Conservation (phyloP, 176 grass and related monocot genomes). For the Oryza glaberrima region DNA sequence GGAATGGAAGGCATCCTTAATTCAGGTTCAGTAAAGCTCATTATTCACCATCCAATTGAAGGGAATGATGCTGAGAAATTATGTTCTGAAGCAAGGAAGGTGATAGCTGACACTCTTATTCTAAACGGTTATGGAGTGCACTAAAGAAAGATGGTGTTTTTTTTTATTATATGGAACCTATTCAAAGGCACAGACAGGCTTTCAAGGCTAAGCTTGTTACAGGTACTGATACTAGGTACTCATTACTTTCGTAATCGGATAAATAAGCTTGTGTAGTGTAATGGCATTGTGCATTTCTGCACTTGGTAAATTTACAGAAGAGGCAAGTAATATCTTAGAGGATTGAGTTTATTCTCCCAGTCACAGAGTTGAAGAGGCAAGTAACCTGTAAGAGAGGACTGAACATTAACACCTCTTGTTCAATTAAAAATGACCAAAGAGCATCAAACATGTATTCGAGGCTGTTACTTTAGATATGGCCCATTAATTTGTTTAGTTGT, state of each 20-base stretch:
- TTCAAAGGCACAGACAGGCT: constrained; percentile 25
- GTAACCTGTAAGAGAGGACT: neutral
- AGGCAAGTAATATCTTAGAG: neutral
- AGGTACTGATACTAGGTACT: constrained; percentile 35
- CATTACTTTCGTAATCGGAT: neutral
- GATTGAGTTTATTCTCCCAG: neutral
- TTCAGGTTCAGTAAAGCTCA: constrained; percentile 79
- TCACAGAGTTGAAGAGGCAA: neutral
- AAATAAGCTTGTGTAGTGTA: constrained; percentile 13
- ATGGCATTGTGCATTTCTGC: neutral
- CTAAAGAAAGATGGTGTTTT: constrained; percentile 42
- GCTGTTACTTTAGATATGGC: neutral
- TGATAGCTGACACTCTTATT: constrained; percentile 71
- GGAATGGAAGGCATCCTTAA: constrained; percentile 84
- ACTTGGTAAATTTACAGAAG: neutral
- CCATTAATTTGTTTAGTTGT: neutral
- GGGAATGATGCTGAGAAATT: constrained; percentile 66
- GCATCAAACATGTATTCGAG: neutral
- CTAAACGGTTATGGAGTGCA: constrained; percentile 76
- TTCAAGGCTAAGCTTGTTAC: constrained; percentile 13
- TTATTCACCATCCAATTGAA: constrained; percentile 76
- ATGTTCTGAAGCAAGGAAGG: constrained; percentile 65
- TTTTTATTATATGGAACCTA: constrained; percentile 13
- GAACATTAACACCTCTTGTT: neutral
- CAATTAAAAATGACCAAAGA: neutral